A percentile compares a stretch with the other conserved stretches of the same genome.
phyloP scores from a whole-genome alignment of 495 filamentous ascomycete species.

The Aspergillus avenaceus region DNA sequence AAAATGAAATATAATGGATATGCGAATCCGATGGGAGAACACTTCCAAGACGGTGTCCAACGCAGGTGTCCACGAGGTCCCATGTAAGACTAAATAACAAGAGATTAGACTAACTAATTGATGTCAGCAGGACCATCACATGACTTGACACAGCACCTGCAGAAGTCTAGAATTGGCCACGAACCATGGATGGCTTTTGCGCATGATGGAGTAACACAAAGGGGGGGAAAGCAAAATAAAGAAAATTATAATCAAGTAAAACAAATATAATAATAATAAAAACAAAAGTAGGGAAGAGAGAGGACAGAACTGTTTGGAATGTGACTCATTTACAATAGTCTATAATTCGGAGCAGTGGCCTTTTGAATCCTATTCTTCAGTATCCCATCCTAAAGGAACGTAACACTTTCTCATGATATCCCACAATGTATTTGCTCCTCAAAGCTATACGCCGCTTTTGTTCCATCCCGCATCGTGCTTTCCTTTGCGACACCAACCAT shows the following conservation, averaged over 20 bases:
- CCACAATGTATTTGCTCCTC: slow-evolving; percentile 2
- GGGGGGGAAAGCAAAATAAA: neutral
- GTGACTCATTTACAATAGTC: too few relatives aligned
- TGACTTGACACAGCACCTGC: neutral
- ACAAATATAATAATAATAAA: neutral
- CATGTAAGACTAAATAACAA: too few relatives aligned
- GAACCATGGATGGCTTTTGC: too few relatives aligned
- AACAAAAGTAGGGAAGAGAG: neutral
- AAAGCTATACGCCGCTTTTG: slow-evolving; percentile 10
- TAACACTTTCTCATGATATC: slow-evolving; percentile 4
- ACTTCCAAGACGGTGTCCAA: neutral
- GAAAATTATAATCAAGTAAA: too few relatives aligned
- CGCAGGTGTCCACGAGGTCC: neutral
- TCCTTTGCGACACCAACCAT: slow-evolving; percentile 14
- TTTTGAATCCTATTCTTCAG: neutral
- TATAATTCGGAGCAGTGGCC: neutral
- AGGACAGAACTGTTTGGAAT: neutral
- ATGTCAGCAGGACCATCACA: slow-evolving; percentile 15
- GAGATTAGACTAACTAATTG: too few relatives aligned
- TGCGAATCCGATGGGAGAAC: neutral
- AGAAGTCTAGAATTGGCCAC: too few relatives aligned
- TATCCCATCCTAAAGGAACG: neutral
- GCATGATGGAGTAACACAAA: too few relatives aligned
- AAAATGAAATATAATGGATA: neutral
- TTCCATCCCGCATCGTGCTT: slow-evolving; percentile 12